A percentile compares a stretch with the other conserved stretches of the same genome.
phyloP scores from a whole-genome alignment of 768 basidiomycete species.

The Hirschioporus abietinus region DNA sequence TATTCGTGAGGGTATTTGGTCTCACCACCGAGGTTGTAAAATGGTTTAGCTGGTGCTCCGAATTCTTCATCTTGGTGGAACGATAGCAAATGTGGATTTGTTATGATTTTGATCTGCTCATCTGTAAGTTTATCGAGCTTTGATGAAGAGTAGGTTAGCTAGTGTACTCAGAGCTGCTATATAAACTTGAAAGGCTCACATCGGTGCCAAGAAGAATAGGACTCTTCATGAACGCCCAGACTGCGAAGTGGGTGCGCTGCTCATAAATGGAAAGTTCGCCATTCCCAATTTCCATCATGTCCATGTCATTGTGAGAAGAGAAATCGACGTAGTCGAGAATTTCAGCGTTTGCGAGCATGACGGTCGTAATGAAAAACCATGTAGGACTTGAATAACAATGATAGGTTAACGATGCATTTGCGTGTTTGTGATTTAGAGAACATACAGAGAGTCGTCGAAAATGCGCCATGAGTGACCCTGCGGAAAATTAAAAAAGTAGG shows the following conservation, averaged over 20 bases:
- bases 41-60: constrained; percentile 44
- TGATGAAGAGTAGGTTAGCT: not conserved
- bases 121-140: constrained; percentile 37
- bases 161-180: not conserved
- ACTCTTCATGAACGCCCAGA: constrained; percentile 53
- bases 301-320: constrained; percentile 51
- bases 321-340: constrained; percentile 42
- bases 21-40: constrained; percentile 36
- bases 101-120: constrained; percentile 42
- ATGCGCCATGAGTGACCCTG: constrained; percentile 54
- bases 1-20: constrained; percentile 46
- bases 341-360: constrained; percentile 38
- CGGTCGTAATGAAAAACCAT: constrained; percentile 46
- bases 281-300: constrained; percentile 41
- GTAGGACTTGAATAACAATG: constrained; percentile 25
- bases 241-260: constrained; percentile 53
- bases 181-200: constrained; percentile 17
- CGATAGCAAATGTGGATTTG: constrained; percentile 45
- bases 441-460: constrained; percentile 39
- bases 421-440: constrained; percentile 2
- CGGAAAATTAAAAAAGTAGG: not conserved
- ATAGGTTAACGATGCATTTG: not conserved
- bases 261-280: constrained; percentile 44
- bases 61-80: constrained; percentile 46
- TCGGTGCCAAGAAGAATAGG: constrained; percentile 44